phyloP scores from a whole-genome alignment of 2,329 filamentous ascomycete species.

The Fusarium coicis region DNA sequence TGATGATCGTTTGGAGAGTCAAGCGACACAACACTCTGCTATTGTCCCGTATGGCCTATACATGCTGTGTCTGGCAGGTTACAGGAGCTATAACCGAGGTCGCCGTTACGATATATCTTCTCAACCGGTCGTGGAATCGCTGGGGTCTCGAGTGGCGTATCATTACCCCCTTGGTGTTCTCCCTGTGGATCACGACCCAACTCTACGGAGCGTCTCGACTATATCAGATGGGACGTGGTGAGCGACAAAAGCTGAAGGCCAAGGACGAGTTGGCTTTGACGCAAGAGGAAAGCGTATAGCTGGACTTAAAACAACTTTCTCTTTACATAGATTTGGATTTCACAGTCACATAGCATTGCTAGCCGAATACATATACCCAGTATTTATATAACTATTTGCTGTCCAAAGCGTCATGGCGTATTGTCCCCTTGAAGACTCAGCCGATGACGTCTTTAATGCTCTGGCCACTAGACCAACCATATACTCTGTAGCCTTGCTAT shows the following conservation, averaged over 20 bases:
- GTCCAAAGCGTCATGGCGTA: background rate
- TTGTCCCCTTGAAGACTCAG: background rate
- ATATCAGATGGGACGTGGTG: slow-evolving; percentile 4
- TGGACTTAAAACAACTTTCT: background rate
- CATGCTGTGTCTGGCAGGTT: slow-evolving; percentile 3
- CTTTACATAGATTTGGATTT: background rate
- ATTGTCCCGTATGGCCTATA: background rate
- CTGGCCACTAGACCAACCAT: background rate
- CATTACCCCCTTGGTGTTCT: background rate
- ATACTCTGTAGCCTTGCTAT: background rate
- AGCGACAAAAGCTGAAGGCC: background rate
- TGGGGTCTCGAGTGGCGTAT: slow-evolving; percentile 6
- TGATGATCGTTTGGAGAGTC: slow-evolving; percentile 12
- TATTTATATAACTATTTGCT: background rate
- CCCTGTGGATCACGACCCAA: slow-evolving; percentile 13
- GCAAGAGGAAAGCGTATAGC: background rate
- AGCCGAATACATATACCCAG: background rate
- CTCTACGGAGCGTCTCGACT: slow-evolving; percentile 11
- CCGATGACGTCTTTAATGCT: background rate
- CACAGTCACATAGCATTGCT: background rate
- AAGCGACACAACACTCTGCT: background rate
- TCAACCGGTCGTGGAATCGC: background rate
- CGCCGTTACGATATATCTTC: slow-evolving; percentile 9
- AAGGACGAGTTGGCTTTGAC: background rate
- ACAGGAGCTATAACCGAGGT: background rate